A percentile compares a stretch with the other conserved stretches of the same genome.
Conservation (phyloP, 495 filamentous ascomycete species). For the Aspergillus haitiensis region DNA sequence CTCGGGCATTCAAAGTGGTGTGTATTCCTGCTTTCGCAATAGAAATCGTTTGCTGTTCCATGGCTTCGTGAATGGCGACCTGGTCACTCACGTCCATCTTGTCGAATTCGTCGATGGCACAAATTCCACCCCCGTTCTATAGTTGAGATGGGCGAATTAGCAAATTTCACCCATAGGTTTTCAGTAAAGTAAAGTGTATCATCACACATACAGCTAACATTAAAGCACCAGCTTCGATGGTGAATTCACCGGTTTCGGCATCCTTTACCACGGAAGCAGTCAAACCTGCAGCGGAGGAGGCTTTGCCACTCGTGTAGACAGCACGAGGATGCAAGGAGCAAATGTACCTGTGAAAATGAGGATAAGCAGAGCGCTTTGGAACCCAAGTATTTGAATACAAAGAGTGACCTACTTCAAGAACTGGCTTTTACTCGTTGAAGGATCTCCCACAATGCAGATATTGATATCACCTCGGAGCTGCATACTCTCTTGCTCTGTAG, state of each 20-base stretch:
- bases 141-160: neutral
- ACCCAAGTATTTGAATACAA: neutral
- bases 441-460: slow-evolving; percentile 97
- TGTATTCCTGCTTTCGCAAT: slow-evolving; percentile 99
- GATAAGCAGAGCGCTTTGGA: neutral
- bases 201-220: slow-evolving; percentile 84
- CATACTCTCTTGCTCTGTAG: slow-evolving; percentile 83
- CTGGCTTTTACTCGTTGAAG: slow-evolving; percentile 96
- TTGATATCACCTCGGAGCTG: slow-evolving; percentile 95
- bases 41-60: slow-evolving; percentile 99
- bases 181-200: neutral
- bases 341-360: slow-evolving; percentile 60
- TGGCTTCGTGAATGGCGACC: slow-evolving; percentile 99
- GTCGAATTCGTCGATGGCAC: slow-evolving; percentile 98
- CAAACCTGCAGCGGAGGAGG: slow-evolving; percentile 94
- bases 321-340: slow-evolving; percentile 93
- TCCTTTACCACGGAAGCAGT: slow-evolving; percentile 97
- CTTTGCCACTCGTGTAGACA: slow-evolving; percentile 97
- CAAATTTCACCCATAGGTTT: too few relatives aligned
- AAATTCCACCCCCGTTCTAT: slow-evolving; percentile 72
- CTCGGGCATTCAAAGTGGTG: slow-evolving; percentile 93
- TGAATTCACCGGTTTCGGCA: slow-evolving; percentile 97
- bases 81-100: slow-evolving; percentile 99
- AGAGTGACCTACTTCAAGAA: slow-evolving; percentile 72
- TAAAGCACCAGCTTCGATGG: slow-evolving; percentile 95